Conservation (phyloP, 129 eudicot species). For the Centrapalus pauciflorus region DNA sequence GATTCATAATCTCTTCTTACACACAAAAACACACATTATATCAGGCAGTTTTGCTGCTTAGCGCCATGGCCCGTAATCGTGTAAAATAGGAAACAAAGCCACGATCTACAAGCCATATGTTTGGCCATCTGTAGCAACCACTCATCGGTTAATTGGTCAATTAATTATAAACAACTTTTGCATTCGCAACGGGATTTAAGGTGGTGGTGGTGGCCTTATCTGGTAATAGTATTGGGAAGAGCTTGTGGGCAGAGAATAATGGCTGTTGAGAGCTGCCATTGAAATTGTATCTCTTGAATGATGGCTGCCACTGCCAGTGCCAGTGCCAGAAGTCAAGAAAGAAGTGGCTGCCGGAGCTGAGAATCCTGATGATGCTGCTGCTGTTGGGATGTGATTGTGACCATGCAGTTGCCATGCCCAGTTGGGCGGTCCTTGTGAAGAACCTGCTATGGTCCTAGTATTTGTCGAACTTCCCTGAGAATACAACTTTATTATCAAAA, state of each 20-base stretch:
- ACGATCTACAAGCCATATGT: background rate
- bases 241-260: slow-evolving; percentile 27
- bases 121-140: slow-evolving; percentile 1
- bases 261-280: slow-evolving; percentile 24
- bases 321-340: slow-evolving; percentile 23
- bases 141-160: slow-evolving; percentile 11
- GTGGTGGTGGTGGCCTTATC: slow-evolving; percentile 42
- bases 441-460: slow-evolving; percentile 27
- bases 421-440: slow-evolving; percentile 40
- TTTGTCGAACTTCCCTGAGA: slow-evolving; percentile 40
- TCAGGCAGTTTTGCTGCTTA: slow-evolving; percentile 2
- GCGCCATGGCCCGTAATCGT: slow-evolving; percentile 2
- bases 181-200: background rate
- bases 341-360: slow-evolving; percentile 43
- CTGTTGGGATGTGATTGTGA: slow-evolving; percentile 38
- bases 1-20: slow-evolving; percentile 16
- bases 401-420: slow-evolving; percentile 54
- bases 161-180: slow-evolving; percentile 10
- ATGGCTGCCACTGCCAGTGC: no score
- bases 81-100: background rate
- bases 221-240: slow-evolving; percentile 50
- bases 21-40: slow-evolving; percentile 20
- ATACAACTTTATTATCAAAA: background rate
- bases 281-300: slow-evolving; percentile 26
- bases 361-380: slow-evolving; percentile 98